Evolutionary conservation across 371 early-diverging fungal species (phyloP), one percentile per base, ranked within the genome.

Genomic region (Rhizopus sp.): DNA sequence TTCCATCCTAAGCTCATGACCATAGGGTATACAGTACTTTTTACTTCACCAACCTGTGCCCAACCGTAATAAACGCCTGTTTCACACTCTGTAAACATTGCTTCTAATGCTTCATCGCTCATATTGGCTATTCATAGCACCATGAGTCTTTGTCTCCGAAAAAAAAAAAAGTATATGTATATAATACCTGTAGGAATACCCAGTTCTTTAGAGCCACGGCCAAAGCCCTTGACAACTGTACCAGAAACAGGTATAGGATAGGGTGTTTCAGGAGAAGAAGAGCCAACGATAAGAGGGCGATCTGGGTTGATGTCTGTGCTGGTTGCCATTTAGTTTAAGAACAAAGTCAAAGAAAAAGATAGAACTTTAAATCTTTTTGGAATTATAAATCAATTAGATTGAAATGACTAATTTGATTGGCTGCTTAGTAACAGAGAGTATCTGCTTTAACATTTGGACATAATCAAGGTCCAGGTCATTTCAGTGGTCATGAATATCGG

Each of bases 1-100:
- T 99, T 99, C 98, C 98, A 99, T 16, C 99, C 99, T 48, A 93
- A 85, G 62, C 94, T 94, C 96, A 96, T 95, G 34, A 97, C 98
- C 98, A 98, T 97, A 7, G 95, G 95, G 62, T 87, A 87, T 17
- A 96, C 90, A 13, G 63, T 61, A 8, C 68, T 56, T 52, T 69
- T 55, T 15, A 64, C 71, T 56, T 66, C 69, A 9, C 72, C 78
- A 12, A 97, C 85, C 39, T 85, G 81, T 16, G 94, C 93, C 93
- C 93, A 96, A 1, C 99, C 99, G 66, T 90, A 94, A 78, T 97
- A 96, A 50, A 99, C 93, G 52, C 99, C 99, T 16, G 90, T 86
- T 2, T 85, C 82, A 38, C 91, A 68, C 9, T 82, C 75, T 4
- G 75, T 64, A 38, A 88, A 86, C 55, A 88, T 84, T 34, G 66